A percentile compares a stretch with the other conserved stretches of the same genome.
Evolutionary conservation across 176 grass and related monocot species (phyloP).

Genomic region (Eremochloa ophiuroides): DNA sequence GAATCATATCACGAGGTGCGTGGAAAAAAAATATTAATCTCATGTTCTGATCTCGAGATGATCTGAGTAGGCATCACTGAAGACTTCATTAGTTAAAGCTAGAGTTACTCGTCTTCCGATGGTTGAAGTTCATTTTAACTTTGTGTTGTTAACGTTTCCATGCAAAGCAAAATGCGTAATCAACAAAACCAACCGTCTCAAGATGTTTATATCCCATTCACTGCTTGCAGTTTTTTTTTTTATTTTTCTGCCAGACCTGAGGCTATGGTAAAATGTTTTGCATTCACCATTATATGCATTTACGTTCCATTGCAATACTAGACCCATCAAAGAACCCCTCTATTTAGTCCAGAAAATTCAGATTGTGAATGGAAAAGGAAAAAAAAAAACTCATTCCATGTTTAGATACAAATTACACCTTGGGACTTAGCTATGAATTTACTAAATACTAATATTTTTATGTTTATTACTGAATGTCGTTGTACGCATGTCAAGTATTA

Average conservation of each 20-base stretch:
- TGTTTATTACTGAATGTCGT: conserved; percentile 15
- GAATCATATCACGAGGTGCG: conserved; percentile 64
- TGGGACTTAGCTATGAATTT: conserved; percentile 3
- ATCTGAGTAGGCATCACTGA: conserved; percentile 31
- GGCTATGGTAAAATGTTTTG: neutral
- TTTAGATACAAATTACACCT: neutral
- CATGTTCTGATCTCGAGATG: conserved; percentile 53
- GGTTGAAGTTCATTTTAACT: conserved; percentile 27
- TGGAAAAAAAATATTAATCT: conserved; percentile 45
- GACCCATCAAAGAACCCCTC: neutral
- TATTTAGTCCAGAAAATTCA: conserved; percentile 6
- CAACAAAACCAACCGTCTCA: conserved; percentile 21
- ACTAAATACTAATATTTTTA: neutral
- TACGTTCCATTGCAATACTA: neutral
- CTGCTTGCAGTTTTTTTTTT: conserved; percentile 1
- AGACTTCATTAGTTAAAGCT: conserved; percentile 42
- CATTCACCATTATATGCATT: neutral
- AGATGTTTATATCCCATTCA: conserved; percentile 3
- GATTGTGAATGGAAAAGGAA: neutral
- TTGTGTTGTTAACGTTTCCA: conserved; percentile 33
- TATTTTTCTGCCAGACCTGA: conserved; percentile 12
- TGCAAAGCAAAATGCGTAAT: conserved; percentile 30
- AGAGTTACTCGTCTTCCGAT: conserved; percentile 41
- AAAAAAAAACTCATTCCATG: neutral
- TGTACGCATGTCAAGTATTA: conserved; percentile 30